Base-by-base conservation (phyloP, 371 early-diverging fungal genomes). In the Mucor lusitanicus region DNA sequence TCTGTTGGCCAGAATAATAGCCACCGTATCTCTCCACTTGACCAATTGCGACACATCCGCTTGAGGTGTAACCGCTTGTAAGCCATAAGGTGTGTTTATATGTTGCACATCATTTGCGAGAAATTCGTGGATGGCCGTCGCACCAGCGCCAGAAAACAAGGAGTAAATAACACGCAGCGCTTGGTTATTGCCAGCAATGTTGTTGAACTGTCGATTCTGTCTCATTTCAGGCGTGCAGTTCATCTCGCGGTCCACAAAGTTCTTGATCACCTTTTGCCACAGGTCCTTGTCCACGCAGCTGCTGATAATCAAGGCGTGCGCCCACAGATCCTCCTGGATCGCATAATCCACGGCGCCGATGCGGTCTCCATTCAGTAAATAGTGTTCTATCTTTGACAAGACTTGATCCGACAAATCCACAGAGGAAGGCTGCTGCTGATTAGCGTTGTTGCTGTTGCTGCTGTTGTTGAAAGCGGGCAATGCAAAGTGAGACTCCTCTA, bases 241-340 rank as follows among this genome's bases (percentile, higher is more conserved):
- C 68, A 94, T 74, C 70, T 89, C 90, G 33, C 82, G 75, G 19
- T 83, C 81, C 1, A 91, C 82, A 76, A 94, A 95, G 15, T 85
- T 75, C 17, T 78, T 78, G 37, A 95, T 90, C 3, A 92, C 93
- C n/a, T 87, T 88, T 68, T 88, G 87, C 91, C 95, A 97, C 0
- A 88, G 75, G 21, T 92, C 92, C 70, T 90, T 89, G 68, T 91
- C 88, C 4, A 93, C 90, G 64, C 93, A 91, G 64, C 94, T 95
- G 46, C 95, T 89, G 70, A 97, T 91, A 8, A 95, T 88, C 25
- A 96, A 82, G 6, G 96, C 97, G 75, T 97, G 96, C 0, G 92
- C 84, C 97, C 97, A 97, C 56, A 94, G 68, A 56, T 86, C 87
- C 39, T 87, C 82, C 50, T 82, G 82, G 60, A 92, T 83, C 0